A percentile compares a stretch with the other conserved stretches of the same genome.
Evolutionary conservation across 257 asterid genomes (phyloP).

Genomic region (Penstemon eatonii): DNA sequence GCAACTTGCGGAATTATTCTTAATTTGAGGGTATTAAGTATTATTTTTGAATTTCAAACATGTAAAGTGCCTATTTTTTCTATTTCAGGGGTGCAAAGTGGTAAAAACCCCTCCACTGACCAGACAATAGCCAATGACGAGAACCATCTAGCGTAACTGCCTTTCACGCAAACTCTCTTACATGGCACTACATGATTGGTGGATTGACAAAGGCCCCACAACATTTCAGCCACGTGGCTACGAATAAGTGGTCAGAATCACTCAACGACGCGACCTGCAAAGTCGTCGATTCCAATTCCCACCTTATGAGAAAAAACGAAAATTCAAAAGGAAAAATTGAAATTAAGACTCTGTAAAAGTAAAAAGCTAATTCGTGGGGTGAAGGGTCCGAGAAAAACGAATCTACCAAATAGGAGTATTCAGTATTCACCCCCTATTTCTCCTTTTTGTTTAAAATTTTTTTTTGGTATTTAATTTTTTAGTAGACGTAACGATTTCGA

Average conservation of each 20-base stretch:
- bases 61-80: no score
- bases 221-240: background rate
- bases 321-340: background rate
- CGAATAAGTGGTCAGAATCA: background rate
- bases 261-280: conserved; percentile 11
- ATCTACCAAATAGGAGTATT: conserved; percentile 8
- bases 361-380: conserved; percentile 16
- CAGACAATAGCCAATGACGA: no score
- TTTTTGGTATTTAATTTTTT: background rate
- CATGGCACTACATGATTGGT: background rate
- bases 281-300: background rate
- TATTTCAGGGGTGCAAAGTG: no score
- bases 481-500: conserved; percentile 34
- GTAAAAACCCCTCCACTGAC: no score
- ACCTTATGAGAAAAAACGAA: background rate
- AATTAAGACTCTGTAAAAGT: conserved; percentile 28
- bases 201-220: background rate
- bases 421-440: background rate
- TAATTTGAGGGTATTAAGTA: no score
- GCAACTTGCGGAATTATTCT: no score
- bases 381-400: conserved; percentile 27
- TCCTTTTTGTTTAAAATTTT: background rate
- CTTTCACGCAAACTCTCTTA: background rate
- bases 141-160: no score
- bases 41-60: no score